Evolutionary conservation across 2,329 filamentous ascomycete species (phyloP).

Genomic region (Beauveria sp.): DNA sequence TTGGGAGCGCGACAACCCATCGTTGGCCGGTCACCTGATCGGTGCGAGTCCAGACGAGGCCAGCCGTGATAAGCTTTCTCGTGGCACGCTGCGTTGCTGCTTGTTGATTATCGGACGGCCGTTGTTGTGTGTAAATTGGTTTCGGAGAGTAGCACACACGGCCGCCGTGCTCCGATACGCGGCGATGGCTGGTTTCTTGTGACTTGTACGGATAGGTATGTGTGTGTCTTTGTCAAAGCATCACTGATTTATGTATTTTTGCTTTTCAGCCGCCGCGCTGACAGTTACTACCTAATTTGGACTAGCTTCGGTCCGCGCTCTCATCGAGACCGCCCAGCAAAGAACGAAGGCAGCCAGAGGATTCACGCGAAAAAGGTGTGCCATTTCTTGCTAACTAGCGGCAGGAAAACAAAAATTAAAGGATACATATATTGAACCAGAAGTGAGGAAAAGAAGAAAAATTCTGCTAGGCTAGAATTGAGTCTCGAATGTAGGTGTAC

Average conservation of each 20-base stretch:
- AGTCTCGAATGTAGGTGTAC: neutral
- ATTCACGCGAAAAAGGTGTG: neutral
- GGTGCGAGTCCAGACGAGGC: neutral
- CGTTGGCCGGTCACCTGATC: constrained; percentile 10
- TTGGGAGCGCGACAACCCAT: neutral
- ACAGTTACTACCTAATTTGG: neutral
- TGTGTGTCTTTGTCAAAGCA: neutral
- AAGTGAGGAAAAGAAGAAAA: neutral
- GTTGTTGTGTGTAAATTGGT: neutral
- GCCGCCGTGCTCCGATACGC: neutral
- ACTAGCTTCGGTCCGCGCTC: constrained; percentile 2
- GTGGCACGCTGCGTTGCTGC: too few relatives aligned
- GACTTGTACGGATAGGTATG: too few relatives aligned
- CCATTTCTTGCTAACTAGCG: neutral
- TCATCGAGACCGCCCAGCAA: neutral
- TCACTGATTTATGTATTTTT: neutral
- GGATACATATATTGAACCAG: neutral
- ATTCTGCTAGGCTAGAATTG: neutral
- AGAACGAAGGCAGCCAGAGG: neutral
- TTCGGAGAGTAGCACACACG: neutral
- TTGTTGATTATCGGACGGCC: neutral
- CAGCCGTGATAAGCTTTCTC: neutral
- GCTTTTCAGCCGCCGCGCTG: neutral
- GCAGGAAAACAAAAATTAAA: neutral
- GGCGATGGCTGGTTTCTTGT: neutral